phyloP scores from a whole-genome alignment of 2,329 filamentous ascomycete species.

The Dothideomycetes sp. region DNA sequence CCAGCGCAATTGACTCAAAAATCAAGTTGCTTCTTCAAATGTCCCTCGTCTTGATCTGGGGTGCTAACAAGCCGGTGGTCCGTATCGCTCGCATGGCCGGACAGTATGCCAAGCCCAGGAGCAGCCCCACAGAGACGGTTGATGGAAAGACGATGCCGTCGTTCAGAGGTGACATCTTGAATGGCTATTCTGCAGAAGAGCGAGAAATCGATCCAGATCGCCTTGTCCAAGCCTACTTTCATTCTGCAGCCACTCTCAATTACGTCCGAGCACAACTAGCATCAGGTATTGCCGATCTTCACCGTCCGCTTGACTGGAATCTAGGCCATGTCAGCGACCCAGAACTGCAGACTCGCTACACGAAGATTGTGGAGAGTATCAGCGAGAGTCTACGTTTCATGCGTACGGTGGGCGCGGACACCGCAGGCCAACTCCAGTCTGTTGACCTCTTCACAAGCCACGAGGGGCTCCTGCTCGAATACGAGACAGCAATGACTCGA shows the following conservation, averaged over 20 bases:
- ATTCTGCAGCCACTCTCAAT: conserved; percentile 89
- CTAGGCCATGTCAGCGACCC: conserved; percentile 84
- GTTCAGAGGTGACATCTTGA: conserved; percentile 92
- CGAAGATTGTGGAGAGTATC: conserved; percentile 71
- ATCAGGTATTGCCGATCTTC: conserved; percentile 85
- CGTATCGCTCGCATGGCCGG: conserved; percentile 93
- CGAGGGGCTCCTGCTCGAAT: conserved; percentile 86
- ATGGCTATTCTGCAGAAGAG: conserved; percentile 69
- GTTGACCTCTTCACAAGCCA: conserved; percentile 94
- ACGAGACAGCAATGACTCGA: conserved; percentile 80
- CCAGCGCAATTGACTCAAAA: conserved; percentile 84
- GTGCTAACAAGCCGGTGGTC: conserved; percentile 69
- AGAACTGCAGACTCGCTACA: conserved; percentile 75
- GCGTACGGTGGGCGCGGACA: conserved; percentile 83
- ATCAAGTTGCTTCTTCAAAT: conserved; percentile 95
- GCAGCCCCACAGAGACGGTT: conserved; percentile 73
- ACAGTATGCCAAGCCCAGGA: conserved; percentile 93
- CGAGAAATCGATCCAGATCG: conserved; percentile 71
- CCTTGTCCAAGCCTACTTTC: conserved; percentile 85
- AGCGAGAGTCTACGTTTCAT: conserved; percentile 90
- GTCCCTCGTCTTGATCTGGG: conserved; percentile 92
- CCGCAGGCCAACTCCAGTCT: conserved; percentile 71
- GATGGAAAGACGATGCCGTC: conserved; percentile 74
- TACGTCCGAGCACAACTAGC: conserved; percentile 76
- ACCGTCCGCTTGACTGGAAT: conserved; percentile 88